Conservation (phyloP, 148 eudicot species). For the Nyssa sinensis region DNA sequence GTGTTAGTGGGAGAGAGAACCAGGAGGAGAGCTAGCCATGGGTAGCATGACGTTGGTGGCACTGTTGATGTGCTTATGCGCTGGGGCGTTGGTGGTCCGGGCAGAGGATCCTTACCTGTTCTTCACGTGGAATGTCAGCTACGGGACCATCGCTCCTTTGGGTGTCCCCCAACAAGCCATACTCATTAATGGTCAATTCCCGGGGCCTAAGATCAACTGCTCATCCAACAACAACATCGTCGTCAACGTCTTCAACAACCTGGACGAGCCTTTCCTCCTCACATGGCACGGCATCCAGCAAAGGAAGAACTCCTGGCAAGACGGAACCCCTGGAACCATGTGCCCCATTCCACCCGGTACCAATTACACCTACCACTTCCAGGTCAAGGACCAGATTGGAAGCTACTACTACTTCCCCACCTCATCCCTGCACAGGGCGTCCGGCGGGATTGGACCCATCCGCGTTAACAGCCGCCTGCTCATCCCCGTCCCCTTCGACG, state of each 20-base stretch:
- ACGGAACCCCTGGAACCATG: slow-evolving; percentile 29
- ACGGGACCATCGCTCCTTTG: slow-evolving; percentile 25
- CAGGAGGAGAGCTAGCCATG: neutral
- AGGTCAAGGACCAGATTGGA: slow-evolving; percentile 38
- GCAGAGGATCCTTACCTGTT: slow-evolving; percentile 29
- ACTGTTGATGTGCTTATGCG: slow-evolving; percentile 1
- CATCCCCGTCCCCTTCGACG: slow-evolving; percentile 29
- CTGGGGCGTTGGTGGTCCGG: slow-evolving; percentile 2
- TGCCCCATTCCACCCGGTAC: slow-evolving; percentile 32
- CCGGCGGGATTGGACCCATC: slow-evolving; percentile 30
- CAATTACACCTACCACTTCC: slow-evolving; percentile 33
- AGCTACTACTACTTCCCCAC: slow-evolving; percentile 28
- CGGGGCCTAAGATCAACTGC: slow-evolving; percentile 28
- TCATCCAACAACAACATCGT: slow-evolving; percentile 25
- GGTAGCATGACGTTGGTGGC: neutral
- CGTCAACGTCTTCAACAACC: slow-evolving; percentile 22
- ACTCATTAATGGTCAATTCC: slow-evolving; percentile 32
- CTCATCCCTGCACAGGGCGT: slow-evolving; percentile 14
- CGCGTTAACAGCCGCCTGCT: slow-evolving; percentile 20
- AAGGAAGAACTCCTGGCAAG: slow-evolving; percentile 39
- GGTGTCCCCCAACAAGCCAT: slow-evolving; percentile 27
- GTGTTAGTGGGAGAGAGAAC: neutral
- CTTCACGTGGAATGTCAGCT: slow-evolving; percentile 26
- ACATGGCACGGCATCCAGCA: slow-evolving; percentile 33
- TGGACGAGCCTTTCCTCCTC: slow-evolving; percentile 32